Conservation (phyloP, 1,284 basidiomycete species). For the Fomitopsis schrenkii region DNA sequence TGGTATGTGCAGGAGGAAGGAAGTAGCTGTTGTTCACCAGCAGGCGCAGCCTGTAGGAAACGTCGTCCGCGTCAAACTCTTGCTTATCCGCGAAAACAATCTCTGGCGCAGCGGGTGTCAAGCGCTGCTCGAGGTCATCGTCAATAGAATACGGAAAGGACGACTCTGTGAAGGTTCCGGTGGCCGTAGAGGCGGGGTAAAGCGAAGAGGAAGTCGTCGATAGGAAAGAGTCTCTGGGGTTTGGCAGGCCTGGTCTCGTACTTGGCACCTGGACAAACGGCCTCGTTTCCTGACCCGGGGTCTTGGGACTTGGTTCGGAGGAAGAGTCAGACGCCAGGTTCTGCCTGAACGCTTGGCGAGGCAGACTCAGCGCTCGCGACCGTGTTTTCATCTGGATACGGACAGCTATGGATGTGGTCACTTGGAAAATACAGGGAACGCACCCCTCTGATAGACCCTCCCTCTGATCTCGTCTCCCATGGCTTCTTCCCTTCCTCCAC, state of each 20-base stretch:
- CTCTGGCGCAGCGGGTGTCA: slow-evolving; percentile 46
- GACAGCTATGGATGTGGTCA: not conserved
- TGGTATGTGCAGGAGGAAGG: slow-evolving; percentile 77
- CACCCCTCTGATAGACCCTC: slow-evolving; percentile 23
- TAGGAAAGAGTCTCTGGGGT: slow-evolving; percentile 44
- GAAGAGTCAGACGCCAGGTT: slow-evolving; percentile 31
- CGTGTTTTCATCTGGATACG: slow-evolving; percentile 17
- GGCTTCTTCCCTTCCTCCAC: slow-evolving; percentile 19
- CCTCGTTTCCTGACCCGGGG: slow-evolving; percentile 24
- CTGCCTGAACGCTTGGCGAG: slow-evolving; percentile 30
- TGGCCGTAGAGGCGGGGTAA: slow-evolving; percentile 65
- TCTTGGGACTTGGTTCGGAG: slow-evolving; percentile 31
- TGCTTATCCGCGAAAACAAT: slow-evolving; percentile 33
- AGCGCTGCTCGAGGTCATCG: slow-evolving; percentile 39
- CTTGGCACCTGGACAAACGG: slow-evolving; percentile 21
- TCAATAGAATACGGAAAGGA: slow-evolving; percentile 54
- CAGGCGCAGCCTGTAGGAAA: slow-evolving; percentile 73
- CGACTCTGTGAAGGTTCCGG: slow-evolving; percentile 49
- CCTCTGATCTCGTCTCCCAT: slow-evolving; percentile 23
- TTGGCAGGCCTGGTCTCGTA: slow-evolving; percentile 19
- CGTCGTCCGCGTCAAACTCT: slow-evolving; percentile 72
- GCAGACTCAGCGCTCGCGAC: slow-evolving; percentile 33
- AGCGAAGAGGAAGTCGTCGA: slow-evolving; percentile 68
- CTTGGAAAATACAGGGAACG: slow-evolving; percentile 8
- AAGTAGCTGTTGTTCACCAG: slow-evolving; percentile 83